phyloP scores from a whole-genome alignment of 2,329 filamentous ascomycete genomes.

The Cryphonectria carpinicola region DNA sequence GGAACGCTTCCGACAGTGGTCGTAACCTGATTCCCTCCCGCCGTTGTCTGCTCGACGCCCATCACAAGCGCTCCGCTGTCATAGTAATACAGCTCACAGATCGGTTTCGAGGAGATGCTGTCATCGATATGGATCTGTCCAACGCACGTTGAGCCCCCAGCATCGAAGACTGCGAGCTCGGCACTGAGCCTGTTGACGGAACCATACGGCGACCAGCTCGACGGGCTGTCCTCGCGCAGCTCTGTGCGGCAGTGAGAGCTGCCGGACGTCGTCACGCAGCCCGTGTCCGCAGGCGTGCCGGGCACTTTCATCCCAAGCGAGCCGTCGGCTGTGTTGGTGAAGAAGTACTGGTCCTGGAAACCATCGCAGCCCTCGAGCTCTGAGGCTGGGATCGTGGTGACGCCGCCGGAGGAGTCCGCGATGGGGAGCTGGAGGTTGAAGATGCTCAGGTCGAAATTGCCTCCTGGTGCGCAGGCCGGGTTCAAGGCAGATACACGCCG shows the following conservation, averaged over 20 bases:
- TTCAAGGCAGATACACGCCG: conserved; percentile 24
- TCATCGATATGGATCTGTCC: conserved; percentile 46
- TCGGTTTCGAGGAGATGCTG: conserved; percentile 42
- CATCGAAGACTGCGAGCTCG: conserved; percentile 39
- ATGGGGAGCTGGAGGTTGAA: conserved; percentile 45
- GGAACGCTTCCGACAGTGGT: conserved; percentile 25
- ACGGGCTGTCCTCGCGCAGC: conserved; percentile 42
- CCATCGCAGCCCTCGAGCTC: conserved; percentile 43
- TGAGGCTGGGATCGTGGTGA: conserved; percentile 34
- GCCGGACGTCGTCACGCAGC: conserved; percentile 45
- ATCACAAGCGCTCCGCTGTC: conserved; percentile 40
- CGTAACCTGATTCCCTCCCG: conserved; percentile 38
- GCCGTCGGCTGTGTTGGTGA: conserved; percentile 39
- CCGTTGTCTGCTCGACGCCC: conserved; percentile 43
- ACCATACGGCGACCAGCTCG: conserved; percentile 40
- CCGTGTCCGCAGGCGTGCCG: conserved; percentile 37
- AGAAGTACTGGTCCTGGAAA: conserved; percentile 42
- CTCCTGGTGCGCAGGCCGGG: conserved; percentile 32
- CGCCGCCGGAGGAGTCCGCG: conserved; percentile 30
- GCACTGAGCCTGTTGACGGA: conserved; percentile 40
- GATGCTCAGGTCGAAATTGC: conserved; percentile 40
- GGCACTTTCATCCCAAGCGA: conserved; percentile 46
- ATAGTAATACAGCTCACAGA: conserved; percentile 46
- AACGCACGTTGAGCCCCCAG: conserved; percentile 42
- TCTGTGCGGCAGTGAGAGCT: conserved; percentile 48